Conservation (phyloP, 2,329 filamentous ascomycete species). For the Podosphaera xanthii region DNA sequence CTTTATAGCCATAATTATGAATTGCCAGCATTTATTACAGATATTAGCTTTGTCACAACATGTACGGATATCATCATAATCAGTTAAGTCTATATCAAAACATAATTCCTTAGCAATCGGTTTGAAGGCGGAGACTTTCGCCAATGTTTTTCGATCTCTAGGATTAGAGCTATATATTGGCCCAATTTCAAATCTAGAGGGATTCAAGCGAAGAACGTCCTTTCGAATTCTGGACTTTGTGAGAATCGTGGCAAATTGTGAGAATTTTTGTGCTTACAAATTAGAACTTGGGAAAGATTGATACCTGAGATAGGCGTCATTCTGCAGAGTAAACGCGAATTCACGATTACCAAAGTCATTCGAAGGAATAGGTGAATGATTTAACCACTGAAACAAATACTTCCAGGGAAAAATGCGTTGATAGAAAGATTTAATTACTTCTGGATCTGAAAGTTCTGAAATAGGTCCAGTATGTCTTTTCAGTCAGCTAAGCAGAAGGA, state of each 20-base stretch:
- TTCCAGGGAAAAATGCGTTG: constrained; percentile 89
- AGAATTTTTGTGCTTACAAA: constrained; percentile 20
- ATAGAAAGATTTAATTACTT: constrained; percentile 84
- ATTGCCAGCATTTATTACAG: constrained; percentile 84
- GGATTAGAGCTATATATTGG: constrained; percentile 93
- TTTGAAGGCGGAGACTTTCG: constrained; percentile 60
- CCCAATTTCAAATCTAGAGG: constrained; percentile 91
- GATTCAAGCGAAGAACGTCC: constrained; percentile 70
- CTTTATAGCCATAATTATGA: constrained; percentile 95
- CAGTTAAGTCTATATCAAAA: constrained; percentile 98
- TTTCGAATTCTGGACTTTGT: constrained; percentile 47
- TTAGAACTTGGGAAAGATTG: constrained; percentile 54
- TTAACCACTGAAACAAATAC: constrained; percentile 91
- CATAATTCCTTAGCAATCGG: constrained; percentile 84
- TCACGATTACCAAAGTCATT: constrained; percentile 83
- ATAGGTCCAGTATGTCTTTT: constrained; percentile 17
- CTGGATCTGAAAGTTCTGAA: constrained; percentile 42
- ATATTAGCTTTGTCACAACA: constrained; percentile 90
- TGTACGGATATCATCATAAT: constrained; percentile 91
- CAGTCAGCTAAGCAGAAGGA: constrained; percentile 1
- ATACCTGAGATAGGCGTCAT: constrained; percentile 81
- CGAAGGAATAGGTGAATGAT: constrained; percentile 68
- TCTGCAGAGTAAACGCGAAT: constrained; percentile 86
- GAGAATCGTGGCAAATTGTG: not conserved
- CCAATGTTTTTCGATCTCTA: constrained; percentile 70